phyloP scores from a whole-genome alignment of 2,329 filamentous ascomycete genomes.

The Calonectria pseudoreteaudii region DNA sequence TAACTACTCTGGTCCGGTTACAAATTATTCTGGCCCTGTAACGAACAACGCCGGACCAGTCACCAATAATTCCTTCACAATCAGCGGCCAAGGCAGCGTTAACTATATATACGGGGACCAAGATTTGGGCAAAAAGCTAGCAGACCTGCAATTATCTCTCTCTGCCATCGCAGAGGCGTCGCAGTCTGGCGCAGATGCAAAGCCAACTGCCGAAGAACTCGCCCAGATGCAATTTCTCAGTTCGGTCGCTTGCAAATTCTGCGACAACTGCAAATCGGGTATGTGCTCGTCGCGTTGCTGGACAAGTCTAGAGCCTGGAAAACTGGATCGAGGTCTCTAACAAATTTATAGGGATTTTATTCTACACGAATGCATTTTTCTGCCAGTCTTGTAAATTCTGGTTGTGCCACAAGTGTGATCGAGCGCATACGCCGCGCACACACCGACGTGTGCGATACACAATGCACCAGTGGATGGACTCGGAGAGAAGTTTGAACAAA shows the following conservation, averaged over 20 bases:
- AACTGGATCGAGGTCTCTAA: background rate
- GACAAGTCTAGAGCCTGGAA: too few species aligned
- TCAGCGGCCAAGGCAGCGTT: background rate
- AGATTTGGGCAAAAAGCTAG: background rate
- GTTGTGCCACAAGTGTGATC: background rate
- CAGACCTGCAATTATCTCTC: background rate
- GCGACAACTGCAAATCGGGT: background rate
- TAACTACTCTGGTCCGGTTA: background rate
- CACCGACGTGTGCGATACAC: background rate
- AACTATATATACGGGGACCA: background rate
- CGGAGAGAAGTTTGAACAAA: background rate
- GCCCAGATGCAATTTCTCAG: background rate
- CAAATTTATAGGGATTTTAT: background rate
- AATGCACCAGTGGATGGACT: conserved; percentile 1
- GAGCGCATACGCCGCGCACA: background rate
- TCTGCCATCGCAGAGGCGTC: background rate
- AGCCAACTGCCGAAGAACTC: background rate
- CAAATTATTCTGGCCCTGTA: background rate
- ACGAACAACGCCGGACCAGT: background rate
- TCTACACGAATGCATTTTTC: background rate
- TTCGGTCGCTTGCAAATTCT: background rate
- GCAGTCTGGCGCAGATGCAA: background rate
- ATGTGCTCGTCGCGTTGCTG: background rate
- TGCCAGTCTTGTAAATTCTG: background rate
- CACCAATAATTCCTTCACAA: background rate